Conservation (phyloP, 1,284 basidiomycete species). For the Laetiporus sulphureus region DNA sequence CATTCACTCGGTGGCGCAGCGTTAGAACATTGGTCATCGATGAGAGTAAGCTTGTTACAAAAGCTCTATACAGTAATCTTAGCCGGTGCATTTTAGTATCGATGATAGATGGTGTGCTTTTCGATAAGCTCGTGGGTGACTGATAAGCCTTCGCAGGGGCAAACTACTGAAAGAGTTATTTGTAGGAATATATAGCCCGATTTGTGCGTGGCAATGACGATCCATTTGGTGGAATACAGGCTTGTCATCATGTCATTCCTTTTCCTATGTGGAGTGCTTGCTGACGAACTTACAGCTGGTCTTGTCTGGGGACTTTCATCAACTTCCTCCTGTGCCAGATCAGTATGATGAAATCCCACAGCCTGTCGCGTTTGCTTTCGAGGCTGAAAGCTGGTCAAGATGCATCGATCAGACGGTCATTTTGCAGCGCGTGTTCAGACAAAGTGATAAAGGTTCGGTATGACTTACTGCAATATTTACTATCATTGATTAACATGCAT, state of each 20-base stretch:
- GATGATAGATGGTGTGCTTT: slow-evolving; percentile 50
- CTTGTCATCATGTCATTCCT: too few relatives aligned
- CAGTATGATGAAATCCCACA: not conserved
- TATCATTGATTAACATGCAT: too few relatives aligned
- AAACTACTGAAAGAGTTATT: not conserved
- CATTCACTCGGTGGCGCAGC: slow-evolving; percentile 48
- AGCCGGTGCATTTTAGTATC: slow-evolving; percentile 38
- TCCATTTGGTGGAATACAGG: slow-evolving; percentile 80
- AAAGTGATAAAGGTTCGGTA: not conserved
- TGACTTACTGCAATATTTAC: not conserved
- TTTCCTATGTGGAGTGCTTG: too few relatives aligned
- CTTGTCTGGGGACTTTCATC: not conserved
- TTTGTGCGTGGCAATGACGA: slow-evolving; percentile 36
- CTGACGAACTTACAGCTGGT: not conserved
- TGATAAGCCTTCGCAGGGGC: too few relatives aligned
- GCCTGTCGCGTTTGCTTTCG: not conserved
- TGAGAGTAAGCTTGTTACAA: slow-evolving; percentile 41
- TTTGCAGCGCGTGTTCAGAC: not conserved
- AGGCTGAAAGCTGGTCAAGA: not conserved
- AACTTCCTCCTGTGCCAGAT: not conserved
- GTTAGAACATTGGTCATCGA: slow-evolving; percentile 61
- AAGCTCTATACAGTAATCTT: not conserved
- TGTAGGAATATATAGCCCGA: slow-evolving; percentile 41
- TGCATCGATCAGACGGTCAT: not conserved
- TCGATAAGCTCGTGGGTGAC: slow-evolving; percentile 58